Conservation (phyloP, 495 filamentous ascomycete species). For the Glarea lozoyensis region DNA sequence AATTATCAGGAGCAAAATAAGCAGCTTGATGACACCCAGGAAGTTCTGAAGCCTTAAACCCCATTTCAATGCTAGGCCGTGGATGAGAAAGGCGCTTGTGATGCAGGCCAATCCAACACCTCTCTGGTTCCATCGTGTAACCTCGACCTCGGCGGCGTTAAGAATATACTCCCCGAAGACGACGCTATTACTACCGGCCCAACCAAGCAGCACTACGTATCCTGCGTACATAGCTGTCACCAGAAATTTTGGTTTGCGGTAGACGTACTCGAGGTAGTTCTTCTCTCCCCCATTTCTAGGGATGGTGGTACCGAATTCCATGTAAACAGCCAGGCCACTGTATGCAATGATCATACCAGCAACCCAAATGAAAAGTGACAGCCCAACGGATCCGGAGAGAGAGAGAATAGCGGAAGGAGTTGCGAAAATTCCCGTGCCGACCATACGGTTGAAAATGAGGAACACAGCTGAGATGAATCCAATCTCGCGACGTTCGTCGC, state of each 20-base stretch:
- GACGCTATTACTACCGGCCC: slow-evolving; percentile 46
- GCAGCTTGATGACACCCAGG: slow-evolving; percentile 58
- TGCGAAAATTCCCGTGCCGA: slow-evolving; percentile 30
- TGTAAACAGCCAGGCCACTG: slow-evolving; percentile 25
- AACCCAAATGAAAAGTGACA: slow-evolving; percentile 46
- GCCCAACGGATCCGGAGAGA: slow-evolving; percentile 38
- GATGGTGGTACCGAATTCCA: slow-evolving; percentile 36
- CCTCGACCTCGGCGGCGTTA: slow-evolving; percentile 48
- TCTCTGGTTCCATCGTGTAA: slow-evolving; percentile 59
- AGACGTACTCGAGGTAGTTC: slow-evolving; percentile 62
- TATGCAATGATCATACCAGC: slow-evolving; percentile 38
- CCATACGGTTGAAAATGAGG: slow-evolving; percentile 33
- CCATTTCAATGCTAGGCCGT: slow-evolving; percentile 55
- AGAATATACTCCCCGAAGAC: slow-evolving; percentile 65
- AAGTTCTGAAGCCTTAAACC: slow-evolving; percentile 58
- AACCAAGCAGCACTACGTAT: slow-evolving; percentile 33
- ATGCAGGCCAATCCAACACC: slow-evolving; percentile 59
- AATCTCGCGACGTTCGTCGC: slow-evolving; percentile 24
- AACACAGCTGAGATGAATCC: slow-evolving; percentile 28
- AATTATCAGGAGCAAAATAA: slow-evolving; percentile 58
- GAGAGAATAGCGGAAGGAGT: slow-evolving; percentile 27
- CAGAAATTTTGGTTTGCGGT: slow-evolving; percentile 53
- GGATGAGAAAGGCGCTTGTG: slow-evolving; percentile 52
- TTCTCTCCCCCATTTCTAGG: slow-evolving; percentile 50
- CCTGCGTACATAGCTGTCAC: slow-evolving; percentile 54